Percentiles rank a stretch among this genome's conserved stretches.
Evolutionary conservation across 2,329 filamentous ascomycete genomes (phyloP).

Genomic region (Seiridium cupressi): DNA sequence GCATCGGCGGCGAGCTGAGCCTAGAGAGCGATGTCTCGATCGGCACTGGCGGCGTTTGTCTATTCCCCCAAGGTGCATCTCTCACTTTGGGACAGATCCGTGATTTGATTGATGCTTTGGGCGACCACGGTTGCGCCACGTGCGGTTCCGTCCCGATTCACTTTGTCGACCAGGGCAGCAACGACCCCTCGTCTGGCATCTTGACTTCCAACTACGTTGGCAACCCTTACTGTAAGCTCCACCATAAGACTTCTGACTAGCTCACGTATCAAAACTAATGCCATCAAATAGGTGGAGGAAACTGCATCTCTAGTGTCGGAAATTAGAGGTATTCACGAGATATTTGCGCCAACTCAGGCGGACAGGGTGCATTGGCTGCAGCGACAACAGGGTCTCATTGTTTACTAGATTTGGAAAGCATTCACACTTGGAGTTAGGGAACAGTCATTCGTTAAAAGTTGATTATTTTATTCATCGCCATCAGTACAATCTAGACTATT

Average conservation of each 20-base stretch:
- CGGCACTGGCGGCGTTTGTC: conserved; percentile 15
- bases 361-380: too few species aligned
- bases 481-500: too few species aligned
- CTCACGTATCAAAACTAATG: background rate
- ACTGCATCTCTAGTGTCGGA: too few species aligned
- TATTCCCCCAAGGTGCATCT: conserved; percentile 15
- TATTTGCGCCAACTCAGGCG: too few species aligned
- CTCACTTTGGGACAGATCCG: conserved; percentile 13
- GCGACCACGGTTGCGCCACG: conserved; percentile 14
- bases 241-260: background rate
- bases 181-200: conserved; percentile 15
- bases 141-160: conserved; percentile 16
- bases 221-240: conserved; percentile 12
- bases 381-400: too few species aligned
- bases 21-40: conserved; percentile 6
- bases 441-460: too few species aligned
- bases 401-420: too few species aligned
- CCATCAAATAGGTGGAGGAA: too few species aligned
- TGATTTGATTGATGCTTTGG: conserved; percentile 13
- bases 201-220: conserved; percentile 17
- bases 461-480: too few species aligned
- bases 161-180: conserved; percentile 15
- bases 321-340: too few species aligned
- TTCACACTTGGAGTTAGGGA: too few species aligned
- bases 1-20: conserved; percentile 10